Base-by-base conservation (phyloP, 352 stramenopile species). In the Pythium volutum region DNA sequence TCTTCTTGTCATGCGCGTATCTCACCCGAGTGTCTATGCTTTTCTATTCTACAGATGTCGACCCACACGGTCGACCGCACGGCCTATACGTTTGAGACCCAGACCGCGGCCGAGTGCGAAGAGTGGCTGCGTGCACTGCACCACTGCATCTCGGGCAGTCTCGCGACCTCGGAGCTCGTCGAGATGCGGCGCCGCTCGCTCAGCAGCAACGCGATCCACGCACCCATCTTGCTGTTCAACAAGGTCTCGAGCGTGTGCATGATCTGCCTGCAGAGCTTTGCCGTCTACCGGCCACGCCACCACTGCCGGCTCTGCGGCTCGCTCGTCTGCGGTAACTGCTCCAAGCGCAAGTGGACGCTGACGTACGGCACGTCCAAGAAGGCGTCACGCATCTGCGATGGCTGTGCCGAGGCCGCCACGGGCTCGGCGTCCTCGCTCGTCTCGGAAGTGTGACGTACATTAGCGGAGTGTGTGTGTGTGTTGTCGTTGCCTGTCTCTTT, bases 211-310 rank as follows among this genome's bases (percentile, higher is more conserved):
- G 76, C 86, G 53, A 84, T 76, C 36, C 70, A 90, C 45, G 86
- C 85, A 18, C 83, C 86, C n/a, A 88, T 95, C 67, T 88, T 91
- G 62, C 89, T 94, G 74, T 94, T 92, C 52, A 78, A 91, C 75
- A 91, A 91, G 64, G 73, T 90, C 52, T 93, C 84, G 39, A 91
- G 88, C 57, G 82, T 91, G 16, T 95, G 86, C 67, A 93, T 82
- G 51, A 88, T 93, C 46, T 95, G 86, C 64, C 78, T 72, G 39
- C 81, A 91, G 56, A 88, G 74, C 49, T 95, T 95, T 58, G 80
- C 84, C 1, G 79, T 95, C 36, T 91, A 93, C 74, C 83, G 84
- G 0, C 82, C 80, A 27, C 81, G 86, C 36, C 86, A 95, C 51
- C 86, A 95, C 62, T 95, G 86, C 68, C 79, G 85, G 53, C 73